These are phyloP conservation scores for Meyerozyma elateridarum DNA, from an alignment of 1,139 yeast species.

Conservation along the genomic window DNA sequence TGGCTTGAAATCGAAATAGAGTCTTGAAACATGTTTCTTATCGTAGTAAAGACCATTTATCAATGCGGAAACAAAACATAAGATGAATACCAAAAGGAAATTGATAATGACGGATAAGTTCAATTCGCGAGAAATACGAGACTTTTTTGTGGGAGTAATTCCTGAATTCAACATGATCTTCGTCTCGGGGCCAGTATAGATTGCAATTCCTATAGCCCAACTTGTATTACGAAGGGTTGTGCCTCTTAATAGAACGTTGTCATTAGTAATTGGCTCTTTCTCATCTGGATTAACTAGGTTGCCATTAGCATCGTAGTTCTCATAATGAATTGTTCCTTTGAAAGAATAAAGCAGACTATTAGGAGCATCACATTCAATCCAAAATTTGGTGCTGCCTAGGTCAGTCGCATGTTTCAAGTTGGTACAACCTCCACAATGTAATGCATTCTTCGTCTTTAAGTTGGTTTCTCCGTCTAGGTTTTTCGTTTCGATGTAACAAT, in stretches of 20 bases:
- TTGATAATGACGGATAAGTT: slow-evolving; percentile 47
- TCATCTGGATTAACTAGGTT: slow-evolving; percentile 12
- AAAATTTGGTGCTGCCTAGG: slow-evolving; percentile 34
- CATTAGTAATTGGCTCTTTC: slow-evolving; percentile 44
- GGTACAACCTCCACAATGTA: slow-evolving; percentile 37
- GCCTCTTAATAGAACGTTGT: slow-evolving; percentile 49
- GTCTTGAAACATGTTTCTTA: slow-evolving; percentile 29
- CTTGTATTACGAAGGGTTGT: slow-evolving; percentile 50
- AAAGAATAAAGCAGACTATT: slow-evolving; percentile 50
- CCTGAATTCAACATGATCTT: slow-evolving; percentile 58
- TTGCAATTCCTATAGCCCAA: slow-evolving; percentile 51
- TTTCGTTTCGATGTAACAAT: slow-evolving; percentile 55
- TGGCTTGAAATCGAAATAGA: slow-evolving; percentile 34
- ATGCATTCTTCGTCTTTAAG: slow-evolving; percentile 48
- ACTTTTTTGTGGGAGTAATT: slow-evolving; percentile 52
- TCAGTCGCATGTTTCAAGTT: slow-evolving; percentile 41
- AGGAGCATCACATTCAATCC: slow-evolving; percentile 52
- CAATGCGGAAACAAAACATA: slow-evolving; percentile 51
- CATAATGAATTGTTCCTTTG: slow-evolving; percentile 44
- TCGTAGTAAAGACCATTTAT: slow-evolving; percentile 49
- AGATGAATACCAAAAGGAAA: slow-evolving; percentile 40
- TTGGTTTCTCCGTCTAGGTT: slow-evolving; percentile 62
- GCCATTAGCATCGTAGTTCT: slow-evolving; percentile 16
- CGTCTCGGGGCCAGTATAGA: slow-evolving; percentile 51
- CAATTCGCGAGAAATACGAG: slow-evolving; percentile 47